Conservation (phyloP, 2,329 filamentous ascomycete genomes). For the Exophiala bonariae region DNA sequence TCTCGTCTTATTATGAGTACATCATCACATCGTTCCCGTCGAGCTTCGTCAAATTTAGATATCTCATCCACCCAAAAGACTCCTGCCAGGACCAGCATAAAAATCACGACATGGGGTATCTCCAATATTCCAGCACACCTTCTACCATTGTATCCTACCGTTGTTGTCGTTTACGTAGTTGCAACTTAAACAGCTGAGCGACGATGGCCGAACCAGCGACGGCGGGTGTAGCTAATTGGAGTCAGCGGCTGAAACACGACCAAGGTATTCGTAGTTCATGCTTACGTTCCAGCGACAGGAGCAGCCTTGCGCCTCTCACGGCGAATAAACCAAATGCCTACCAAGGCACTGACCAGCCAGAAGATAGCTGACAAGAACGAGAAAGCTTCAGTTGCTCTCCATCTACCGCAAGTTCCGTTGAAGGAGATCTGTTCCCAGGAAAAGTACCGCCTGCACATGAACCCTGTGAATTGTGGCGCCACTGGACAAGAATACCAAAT, state of each 20-base stretch:
- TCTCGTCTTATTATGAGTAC: no score
- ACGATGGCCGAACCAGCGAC: no score
- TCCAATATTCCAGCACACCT: no score
- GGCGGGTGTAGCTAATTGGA: no score
- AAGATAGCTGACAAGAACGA: slow-evolving; percentile 68
- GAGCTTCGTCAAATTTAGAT: no score
- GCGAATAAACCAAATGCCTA: slow-evolving; percentile 39
- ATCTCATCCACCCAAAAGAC: background rate
- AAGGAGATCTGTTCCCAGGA: slow-evolving; percentile 57
- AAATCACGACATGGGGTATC: no score
- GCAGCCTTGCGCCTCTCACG: slow-evolving; percentile 24
- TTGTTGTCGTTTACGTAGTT: no score
- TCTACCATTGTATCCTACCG: no score
- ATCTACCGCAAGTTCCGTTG: slow-evolving; percentile 62
- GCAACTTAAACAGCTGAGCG: no score
- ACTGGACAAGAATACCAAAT: slow-evolving; percentile 66
- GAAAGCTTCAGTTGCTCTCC: slow-evolving; percentile 72
- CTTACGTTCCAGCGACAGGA: slow-evolving; percentile 11
- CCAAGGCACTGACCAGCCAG: slow-evolving; percentile 66
- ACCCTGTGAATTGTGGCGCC: slow-evolving; percentile 37
- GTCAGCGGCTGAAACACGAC: no score
- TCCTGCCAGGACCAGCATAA: background rate
- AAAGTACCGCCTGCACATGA: slow-evolving; percentile 46
- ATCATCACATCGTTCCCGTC: no score
- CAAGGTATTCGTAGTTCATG: no score